Evolutionary conservation across 768 basidiomycete genomes (phyloP).

Genomic region (Agaricus subrufescens): DNA sequence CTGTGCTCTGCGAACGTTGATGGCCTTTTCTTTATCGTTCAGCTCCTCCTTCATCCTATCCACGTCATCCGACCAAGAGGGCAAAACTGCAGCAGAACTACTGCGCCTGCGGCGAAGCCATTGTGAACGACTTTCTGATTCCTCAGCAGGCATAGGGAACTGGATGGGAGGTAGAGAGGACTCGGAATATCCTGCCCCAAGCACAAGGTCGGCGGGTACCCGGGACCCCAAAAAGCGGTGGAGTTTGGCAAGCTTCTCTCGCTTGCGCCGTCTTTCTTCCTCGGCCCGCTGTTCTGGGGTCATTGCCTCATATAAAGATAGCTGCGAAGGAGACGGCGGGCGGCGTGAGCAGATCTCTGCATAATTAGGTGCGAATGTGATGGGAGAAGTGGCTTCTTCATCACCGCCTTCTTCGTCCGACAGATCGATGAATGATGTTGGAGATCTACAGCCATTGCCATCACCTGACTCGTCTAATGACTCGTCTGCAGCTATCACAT

Average conservation of each 20-base stretch:
- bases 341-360: slow-evolving; percentile 19
- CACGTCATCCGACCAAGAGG: slow-evolving; percentile 48
- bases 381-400: slow-evolving; percentile 28
- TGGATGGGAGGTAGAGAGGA: slow-evolving; percentile 11
- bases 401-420: slow-evolving; percentile 53
- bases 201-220: slow-evolving; percentile 66
- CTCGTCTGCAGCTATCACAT: slow-evolving; percentile 2
- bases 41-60: slow-evolving; percentile 70
- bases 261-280: slow-evolving; percentile 60
- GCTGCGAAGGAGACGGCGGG: slow-evolving; percentile 33
- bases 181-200: slow-evolving; percentile 37
- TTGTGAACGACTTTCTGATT: slow-evolving; percentile 25
- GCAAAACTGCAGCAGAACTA: slow-evolving; percentile 41
- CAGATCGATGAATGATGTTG: slow-evolving; percentile 60
- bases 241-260: slow-evolving; percentile 74
- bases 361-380: slow-evolving; percentile 19
- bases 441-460: slow-evolving; percentile 18
- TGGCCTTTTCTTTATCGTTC: slow-evolving; percentile 67
- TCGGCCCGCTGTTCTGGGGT: slow-evolving; percentile 52
- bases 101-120: slow-evolving; percentile 53
- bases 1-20: slow-evolving; percentile 72
- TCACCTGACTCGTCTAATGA: slow-evolving; percentile 6
- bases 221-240: slow-evolving; percentile 85
- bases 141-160: slow-evolving; percentile 5
- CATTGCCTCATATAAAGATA: slow-evolving; percentile 45